A percentile compares a stretch with the other conserved stretches of the same genome.
Evolutionary conservation across 345 rosid species (phyloP).

Genomic region (Pugionium cornutum): DNA sequence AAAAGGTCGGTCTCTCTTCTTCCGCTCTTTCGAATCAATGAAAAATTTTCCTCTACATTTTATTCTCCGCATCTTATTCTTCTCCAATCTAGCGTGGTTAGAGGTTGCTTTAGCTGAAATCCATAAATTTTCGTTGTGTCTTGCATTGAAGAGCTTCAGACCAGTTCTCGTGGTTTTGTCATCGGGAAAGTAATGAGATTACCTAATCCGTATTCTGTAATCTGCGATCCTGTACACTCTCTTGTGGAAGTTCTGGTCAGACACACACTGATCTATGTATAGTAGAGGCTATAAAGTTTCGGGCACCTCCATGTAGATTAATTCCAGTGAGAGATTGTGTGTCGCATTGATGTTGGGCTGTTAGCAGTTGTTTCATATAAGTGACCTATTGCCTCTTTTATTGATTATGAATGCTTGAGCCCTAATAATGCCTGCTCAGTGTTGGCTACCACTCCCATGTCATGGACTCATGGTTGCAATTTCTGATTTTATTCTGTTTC

Average conservation of each 20-base stretch:
- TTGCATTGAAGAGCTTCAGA: conserved; percentile 5
- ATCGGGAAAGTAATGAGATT: background rate
- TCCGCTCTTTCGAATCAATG: conserved; percentile 10
- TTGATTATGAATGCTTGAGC: background rate
- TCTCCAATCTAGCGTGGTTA: conserved; percentile 2
- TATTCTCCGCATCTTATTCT: conserved; percentile 8
- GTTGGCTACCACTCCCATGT: background rate
- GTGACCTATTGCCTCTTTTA: background rate
- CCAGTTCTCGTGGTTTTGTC: conserved; percentile 1
- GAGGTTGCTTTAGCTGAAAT: background rate
- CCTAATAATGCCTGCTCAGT: background rate
- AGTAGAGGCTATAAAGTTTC: background rate
- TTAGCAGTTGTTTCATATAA: background rate
- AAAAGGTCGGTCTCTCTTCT: conserved; percentile 57
- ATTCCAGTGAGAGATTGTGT: background rate
- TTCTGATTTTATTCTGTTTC: background rate
- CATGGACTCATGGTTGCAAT: background rate
- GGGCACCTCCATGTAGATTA: background rate
- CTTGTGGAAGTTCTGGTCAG: background rate
- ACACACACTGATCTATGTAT: background rate
- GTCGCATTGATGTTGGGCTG: conserved; percentile 3
- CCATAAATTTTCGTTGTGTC: conserved; percentile 1
- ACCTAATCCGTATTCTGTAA: background rate
- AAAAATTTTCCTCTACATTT: conserved; percentile 1
- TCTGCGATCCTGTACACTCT: background rate